phyloP scores from a whole-genome alignment of 2,329 filamentous ascomycete species.

The Gaeumannomyces tritici region DNA sequence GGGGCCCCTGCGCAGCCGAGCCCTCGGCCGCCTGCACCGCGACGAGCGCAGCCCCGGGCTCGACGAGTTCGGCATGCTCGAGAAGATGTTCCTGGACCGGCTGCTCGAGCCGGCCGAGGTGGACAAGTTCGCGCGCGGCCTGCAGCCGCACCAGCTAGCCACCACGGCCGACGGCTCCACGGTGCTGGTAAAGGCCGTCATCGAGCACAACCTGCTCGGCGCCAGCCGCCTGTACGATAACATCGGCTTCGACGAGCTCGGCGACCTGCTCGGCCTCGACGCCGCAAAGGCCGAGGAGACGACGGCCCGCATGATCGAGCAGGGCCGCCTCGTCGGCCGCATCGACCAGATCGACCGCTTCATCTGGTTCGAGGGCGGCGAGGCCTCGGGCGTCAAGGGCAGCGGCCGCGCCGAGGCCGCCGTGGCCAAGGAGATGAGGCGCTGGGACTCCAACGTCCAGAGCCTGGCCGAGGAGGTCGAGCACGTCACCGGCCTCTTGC shows the following conservation, averaged over 20 bases:
- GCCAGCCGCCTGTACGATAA: slow-evolving; percentile 73
- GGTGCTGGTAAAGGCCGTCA: slow-evolving; percentile 83
- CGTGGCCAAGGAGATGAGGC: slow-evolving; percentile 62
- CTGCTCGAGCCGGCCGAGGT: slow-evolving; percentile 77
- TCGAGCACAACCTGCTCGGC: slow-evolving; percentile 90
- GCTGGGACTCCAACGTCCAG: slow-evolving; percentile 86
- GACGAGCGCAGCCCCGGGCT: slow-evolving; percentile 73
- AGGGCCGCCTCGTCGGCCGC: slow-evolving; percentile 74
- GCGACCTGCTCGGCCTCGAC: slow-evolving; percentile 65
- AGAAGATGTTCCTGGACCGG: slow-evolving; percentile 95
- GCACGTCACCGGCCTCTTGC: slow-evolving; percentile 70
- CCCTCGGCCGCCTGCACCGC: slow-evolving; percentile 80
- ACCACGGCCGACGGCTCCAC: slow-evolving; percentile 85
- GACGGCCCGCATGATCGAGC: slow-evolving; percentile 91
- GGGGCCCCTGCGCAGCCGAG: slow-evolving; percentile 71
- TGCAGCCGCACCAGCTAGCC: slow-evolving; percentile 83
- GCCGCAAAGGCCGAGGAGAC: slow-evolving; percentile 80
- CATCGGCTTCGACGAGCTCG: slow-evolving; percentile 67
- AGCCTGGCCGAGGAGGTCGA: slow-evolving; percentile 74
- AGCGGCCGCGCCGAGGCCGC: slow-evolving; percentile 55
- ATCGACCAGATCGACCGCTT: slow-evolving; percentile 90
- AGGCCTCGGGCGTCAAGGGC: slow-evolving; percentile 59
- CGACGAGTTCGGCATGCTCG: slow-evolving; percentile 76
- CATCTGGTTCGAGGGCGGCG: slow-evolving; percentile 75
- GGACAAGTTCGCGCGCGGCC: slow-evolving; percentile 68